Conservation (phyloP, 108 stramenopile species). For the Nitzschia sp. region DNA sequence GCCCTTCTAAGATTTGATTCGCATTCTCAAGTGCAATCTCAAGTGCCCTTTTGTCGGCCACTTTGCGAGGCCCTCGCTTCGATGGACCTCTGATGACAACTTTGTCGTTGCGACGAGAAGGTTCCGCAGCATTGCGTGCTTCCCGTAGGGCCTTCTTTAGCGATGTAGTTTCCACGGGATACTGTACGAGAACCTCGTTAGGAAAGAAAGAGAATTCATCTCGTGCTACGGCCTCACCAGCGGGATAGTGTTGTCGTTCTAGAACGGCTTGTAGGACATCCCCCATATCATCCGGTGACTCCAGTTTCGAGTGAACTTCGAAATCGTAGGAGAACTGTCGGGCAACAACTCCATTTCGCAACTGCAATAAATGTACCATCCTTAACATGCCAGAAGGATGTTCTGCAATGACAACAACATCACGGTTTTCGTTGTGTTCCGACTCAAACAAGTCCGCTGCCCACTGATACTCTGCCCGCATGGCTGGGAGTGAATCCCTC, state of each 20-base stretch:
- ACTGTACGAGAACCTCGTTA: constrained; percentile 46
- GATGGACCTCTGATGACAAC: constrained; percentile 28
- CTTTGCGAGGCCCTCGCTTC: constrained; percentile 37
- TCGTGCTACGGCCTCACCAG: constrained; percentile 26
- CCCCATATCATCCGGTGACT: constrained; percentile 27
- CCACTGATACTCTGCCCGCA: constrained; percentile 49
- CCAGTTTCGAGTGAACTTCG: constrained; percentile 18
- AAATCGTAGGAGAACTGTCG: constrained; percentile 49
- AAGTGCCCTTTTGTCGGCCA: constrained; percentile 44
- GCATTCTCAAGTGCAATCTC: constrained; percentile 55
- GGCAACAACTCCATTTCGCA: constrained; percentile 48
- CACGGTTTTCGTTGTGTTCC: constrained; percentile 41
- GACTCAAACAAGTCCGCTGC: constrained; percentile 49
- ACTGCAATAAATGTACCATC: constrained; percentile 52
- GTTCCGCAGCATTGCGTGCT: constrained; percentile 21
- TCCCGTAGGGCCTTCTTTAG: constrained; percentile 33
- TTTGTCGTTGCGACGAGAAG: constrained; percentile 7
- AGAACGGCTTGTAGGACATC: constrained; percentile 44
- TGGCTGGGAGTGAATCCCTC: constrained; percentile 8
- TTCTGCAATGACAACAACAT: constrained; percentile 42
- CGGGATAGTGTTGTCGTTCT: constrained; percentile 52
- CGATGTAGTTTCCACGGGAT: constrained; percentile 28
- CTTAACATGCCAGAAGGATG: constrained; percentile 3
- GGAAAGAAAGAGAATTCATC: constrained; percentile 51
- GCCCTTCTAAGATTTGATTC: constrained; percentile 31